Conservation (phyloP, 306 rosid genomes). For the Sicyos baderoa region DNA sequence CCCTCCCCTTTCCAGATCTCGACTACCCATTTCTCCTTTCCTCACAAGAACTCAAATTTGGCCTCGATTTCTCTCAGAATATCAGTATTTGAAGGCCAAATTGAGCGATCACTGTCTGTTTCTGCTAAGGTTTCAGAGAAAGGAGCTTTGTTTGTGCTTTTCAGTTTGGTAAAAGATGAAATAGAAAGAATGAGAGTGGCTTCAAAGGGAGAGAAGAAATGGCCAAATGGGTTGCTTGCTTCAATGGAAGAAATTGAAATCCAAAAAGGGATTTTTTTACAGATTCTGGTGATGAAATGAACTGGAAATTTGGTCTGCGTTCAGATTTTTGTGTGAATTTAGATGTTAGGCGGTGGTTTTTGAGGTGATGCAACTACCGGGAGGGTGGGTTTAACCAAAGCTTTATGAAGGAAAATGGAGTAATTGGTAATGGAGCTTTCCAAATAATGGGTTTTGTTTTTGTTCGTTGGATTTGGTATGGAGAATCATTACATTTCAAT, state of each 20-base stretch:
- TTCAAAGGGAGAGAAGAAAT: constrained; percentile 17
- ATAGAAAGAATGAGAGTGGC: constrained; percentile 5
- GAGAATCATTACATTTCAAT: too few relatives aligned
- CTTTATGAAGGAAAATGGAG: background rate
- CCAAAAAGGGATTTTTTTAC: background rate
- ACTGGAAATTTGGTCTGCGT: background rate
- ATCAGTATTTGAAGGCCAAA: background rate
- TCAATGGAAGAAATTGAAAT: constrained; percentile 12
- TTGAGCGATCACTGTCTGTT: too few relatives aligned
- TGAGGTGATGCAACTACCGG: constrained; percentile 7
- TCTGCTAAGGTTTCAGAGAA: constrained; percentile 5
- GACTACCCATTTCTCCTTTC: constrained; percentile 24
- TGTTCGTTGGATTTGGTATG: too few relatives aligned
- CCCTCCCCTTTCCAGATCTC: constrained; percentile 41
- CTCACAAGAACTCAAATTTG: background rate
- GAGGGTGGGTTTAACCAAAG: background rate
- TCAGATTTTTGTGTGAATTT: background rate
- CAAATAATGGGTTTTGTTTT: background rate
- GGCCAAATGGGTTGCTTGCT: constrained; percentile 6
- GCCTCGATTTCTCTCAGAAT: background rate
- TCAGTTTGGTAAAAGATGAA: constrained; percentile 6
- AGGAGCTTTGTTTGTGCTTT: background rate
- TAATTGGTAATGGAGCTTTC: background rate
- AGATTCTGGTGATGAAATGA: background rate
- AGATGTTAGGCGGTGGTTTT: constrained; percentile 8